Evolutionary conservation across 2,329 filamentous ascomycete species (phyloP).

Genomic region (Diaporthe vexans): DNA sequence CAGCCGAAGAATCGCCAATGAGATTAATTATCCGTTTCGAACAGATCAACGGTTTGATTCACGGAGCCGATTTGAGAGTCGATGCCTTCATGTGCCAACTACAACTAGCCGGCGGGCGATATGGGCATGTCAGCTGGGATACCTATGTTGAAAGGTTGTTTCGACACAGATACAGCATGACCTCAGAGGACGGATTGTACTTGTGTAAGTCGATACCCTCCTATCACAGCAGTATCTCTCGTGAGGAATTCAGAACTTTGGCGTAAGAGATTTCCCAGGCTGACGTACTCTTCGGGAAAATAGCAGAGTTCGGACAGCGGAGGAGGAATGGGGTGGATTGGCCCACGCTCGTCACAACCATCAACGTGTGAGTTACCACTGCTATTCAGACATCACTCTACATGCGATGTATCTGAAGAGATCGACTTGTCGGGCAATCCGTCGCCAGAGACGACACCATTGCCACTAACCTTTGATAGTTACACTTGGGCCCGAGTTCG

Average conservation of each 20-base stretch:
- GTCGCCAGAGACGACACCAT: not conserved
- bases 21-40: not conserved
- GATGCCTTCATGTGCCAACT: not conserved
- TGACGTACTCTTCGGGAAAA: not conserved
- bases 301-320: not conserved
- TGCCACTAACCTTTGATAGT: not conserved
- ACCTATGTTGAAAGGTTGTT: not conserved
- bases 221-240: not conserved
- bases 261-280: not conserved
- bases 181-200: not conserved
- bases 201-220: not conserved
- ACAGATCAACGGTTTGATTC: not conserved
- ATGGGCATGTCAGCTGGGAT: rapidly evolving
- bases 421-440: not conserved
- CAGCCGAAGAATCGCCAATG: rapidly evolving
- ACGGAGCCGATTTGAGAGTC: not conserved
- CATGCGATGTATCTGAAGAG: not conserved
- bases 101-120: not conserved
- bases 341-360: not conserved
- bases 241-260: not conserved
- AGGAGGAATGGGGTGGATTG: not conserved
- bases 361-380: not conserved
- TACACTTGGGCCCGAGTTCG: not conserved
- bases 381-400: too few relatives aligned
- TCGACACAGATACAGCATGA: not conserved